phyloP scores from a whole-genome alignment of 208 protist genomes.

The Strigomonas culicis region DNA sequence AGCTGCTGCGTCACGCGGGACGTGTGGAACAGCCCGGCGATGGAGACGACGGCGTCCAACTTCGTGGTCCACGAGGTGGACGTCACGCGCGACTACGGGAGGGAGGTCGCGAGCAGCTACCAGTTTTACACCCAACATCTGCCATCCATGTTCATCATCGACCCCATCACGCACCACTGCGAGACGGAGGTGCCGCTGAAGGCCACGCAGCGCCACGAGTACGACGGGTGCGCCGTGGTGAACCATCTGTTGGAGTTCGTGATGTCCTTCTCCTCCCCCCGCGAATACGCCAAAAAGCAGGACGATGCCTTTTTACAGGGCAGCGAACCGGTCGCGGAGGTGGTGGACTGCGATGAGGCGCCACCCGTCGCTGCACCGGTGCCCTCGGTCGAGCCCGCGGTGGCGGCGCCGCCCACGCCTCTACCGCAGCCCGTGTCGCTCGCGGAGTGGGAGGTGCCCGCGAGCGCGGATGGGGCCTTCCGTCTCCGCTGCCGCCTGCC shows the following conservation, averaged over 20 bases:
- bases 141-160: slow-evolving; percentile 58
- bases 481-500: slow-evolving; percentile 63
- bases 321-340: background rate
- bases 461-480: slow-evolving; percentile 21
- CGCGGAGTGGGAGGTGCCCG: slow-evolving; percentile 16
- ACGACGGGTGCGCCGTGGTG: slow-evolving; percentile 41
- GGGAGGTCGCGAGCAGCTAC: slow-evolving; percentile 39
- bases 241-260: slow-evolving; percentile 44
- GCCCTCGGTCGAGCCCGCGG: background rate
- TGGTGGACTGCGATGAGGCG: background rate
- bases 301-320: no score
- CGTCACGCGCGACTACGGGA: slow-evolving; percentile 29
- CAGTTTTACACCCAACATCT: slow-evolving; percentile 23
- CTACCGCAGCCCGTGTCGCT: slow-evolving; percentile 19
- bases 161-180: slow-evolving; percentile 54
- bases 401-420: background rate
- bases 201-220: slow-evolving; percentile 8
- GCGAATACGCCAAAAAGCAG: slow-evolving; percentile 11
- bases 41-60: slow-evolving; percentile 29
- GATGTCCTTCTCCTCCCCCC: slow-evolving; percentile 25
- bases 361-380: background rate
- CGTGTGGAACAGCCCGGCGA: slow-evolving; percentile 50
- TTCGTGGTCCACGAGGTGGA: slow-evolving; percentile 57
- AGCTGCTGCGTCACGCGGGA: slow-evolving; percentile 68
- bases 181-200: slow-evolving; percentile 35